Evolutionary conservation across 805 yeast genomes (phyloP).

Genomic region (Sugiyamaella floridensis): DNA sequence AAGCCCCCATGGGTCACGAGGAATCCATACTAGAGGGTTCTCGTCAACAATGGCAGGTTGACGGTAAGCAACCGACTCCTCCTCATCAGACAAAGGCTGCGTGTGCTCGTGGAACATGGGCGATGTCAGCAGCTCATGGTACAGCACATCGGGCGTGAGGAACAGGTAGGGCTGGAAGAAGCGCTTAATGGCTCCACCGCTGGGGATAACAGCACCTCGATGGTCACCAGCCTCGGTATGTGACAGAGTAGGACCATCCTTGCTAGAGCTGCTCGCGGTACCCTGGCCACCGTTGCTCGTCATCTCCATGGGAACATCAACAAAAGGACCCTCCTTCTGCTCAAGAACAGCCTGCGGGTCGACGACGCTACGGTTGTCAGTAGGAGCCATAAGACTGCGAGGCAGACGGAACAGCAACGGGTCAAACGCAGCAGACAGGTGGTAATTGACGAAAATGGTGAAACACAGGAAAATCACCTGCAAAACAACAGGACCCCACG

Average conservation of each 20-base stretch:
- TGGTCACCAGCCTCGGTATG: conserved; percentile 5
- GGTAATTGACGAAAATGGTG: conserved; percentile 64
- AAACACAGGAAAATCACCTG: conserved; percentile 57
- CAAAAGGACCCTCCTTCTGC: not conserved
- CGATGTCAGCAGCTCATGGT: conserved; percentile 23
- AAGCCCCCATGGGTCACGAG: conserved; percentile 82
- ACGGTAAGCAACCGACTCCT: conserved; percentile 61
- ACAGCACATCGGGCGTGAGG: conserved; percentile 33
- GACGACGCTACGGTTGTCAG: not conserved
- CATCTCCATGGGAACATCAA: not conserved
- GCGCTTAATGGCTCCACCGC: conserved; percentile 33
- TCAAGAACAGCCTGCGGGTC: not conserved
- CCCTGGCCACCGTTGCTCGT: conserved; percentile 1
- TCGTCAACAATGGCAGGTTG: conserved; percentile 64
- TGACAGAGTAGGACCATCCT: conserved; percentile 1
- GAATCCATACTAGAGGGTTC: conserved; percentile 84
- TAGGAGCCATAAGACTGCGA: conserved; percentile 24
- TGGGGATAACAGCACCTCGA: conserved; percentile 1
- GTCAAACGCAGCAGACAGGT: conserved; percentile 60
- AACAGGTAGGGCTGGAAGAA: conserved; percentile 52
- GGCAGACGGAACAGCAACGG: conserved; percentile 42
- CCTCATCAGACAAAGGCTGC: conserved; percentile 30
- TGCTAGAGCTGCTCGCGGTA: not conserved
- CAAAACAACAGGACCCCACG: conserved; percentile 89
- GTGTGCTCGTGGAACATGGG: conserved; percentile 27